Percentiles rank a stretch among this genome's conserved stretches.
Conservation (phyloP, 805 yeast genomes). For the Candida suzukii region DNA sequence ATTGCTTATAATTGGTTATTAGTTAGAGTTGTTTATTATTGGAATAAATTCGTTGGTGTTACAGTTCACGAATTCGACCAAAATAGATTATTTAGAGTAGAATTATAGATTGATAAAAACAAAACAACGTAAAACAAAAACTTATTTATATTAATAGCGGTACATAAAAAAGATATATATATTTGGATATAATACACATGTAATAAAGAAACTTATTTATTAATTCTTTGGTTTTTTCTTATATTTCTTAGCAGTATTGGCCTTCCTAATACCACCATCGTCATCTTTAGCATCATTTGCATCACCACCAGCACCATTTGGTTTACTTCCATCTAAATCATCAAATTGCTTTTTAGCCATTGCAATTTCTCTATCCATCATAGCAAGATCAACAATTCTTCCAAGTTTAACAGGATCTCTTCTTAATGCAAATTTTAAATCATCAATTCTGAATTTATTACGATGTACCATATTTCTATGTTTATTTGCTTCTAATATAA, state of each 20-base stretch:
- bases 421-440: conserved; percentile 62
- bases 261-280: not conserved
- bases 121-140: not conserved
- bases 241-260: not conserved
- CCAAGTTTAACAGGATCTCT: conserved; percentile 63
- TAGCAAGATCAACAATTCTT: conserved; percentile 57
- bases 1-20: conserved; percentile 45
- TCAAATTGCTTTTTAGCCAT: conserved; percentile 66
- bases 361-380: conserved; percentile 51
- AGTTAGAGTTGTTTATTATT: conserved; percentile 44
- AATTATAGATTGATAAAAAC: conserved; percentile 5
- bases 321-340: conserved; percentile 43
- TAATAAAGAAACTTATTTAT: not conserved
- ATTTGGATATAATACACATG: not conserved
- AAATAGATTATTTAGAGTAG: conserved; percentile 21
- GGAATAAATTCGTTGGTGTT: conserved; percentile 75
- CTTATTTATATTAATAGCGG: not conserved
- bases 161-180: not conserved
- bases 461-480: conserved; percentile 42
- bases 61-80: conserved; percentile 26
- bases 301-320: conserved; percentile 10
- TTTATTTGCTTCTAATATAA: conserved; percentile 44
- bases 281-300: conserved; percentile 4
- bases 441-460: conserved; percentile 62
- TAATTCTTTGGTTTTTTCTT: not conserved